phyloP scores from a whole-genome alignment of 768 basidiomycete genomes.

The Fomitopsis pulvina region DNA sequence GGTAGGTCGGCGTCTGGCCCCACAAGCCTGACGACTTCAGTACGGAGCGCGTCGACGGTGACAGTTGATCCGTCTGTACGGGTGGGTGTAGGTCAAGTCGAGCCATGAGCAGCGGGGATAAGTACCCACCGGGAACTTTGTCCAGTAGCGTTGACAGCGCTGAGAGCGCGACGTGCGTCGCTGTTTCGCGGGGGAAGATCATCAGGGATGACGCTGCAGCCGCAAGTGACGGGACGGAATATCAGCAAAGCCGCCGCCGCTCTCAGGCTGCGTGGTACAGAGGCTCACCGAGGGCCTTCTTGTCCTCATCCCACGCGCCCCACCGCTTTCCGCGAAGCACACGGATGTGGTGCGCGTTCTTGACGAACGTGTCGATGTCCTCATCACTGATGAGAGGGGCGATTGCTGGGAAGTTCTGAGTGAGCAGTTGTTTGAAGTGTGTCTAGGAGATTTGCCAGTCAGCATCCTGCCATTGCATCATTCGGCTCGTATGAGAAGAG shows the following conservation, averaged over 20 bases:
- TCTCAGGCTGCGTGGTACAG: too few species aligned
- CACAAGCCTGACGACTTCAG: constrained; percentile 43
- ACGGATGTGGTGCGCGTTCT: constrained; percentile 71
- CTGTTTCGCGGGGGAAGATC: constrained; percentile 44
- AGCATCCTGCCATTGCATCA: too few species aligned
- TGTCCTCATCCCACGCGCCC: constrained; percentile 48
- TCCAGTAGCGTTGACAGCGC: constrained; percentile 38
- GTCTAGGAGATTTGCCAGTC: constrained; percentile 5
- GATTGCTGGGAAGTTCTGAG: constrained; percentile 33
- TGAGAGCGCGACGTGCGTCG: constrained; percentile 70
- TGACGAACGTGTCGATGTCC: constrained; percentile 66
- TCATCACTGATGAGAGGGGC: constrained; percentile 40
- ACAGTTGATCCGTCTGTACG: constrained; percentile 25
- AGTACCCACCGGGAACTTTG: constrained; percentile 8
- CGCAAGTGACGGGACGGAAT: background rate
- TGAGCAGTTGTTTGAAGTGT: constrained; percentile 34
- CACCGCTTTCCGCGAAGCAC: constrained; percentile 58
- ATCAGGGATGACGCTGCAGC: constrained; percentile 11
- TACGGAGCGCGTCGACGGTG: constrained; percentile 45
- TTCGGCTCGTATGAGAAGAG: background rate
- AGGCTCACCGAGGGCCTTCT: constrained; percentile 40
- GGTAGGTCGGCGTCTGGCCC: constrained; percentile 45
- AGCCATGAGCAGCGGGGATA: background rate
- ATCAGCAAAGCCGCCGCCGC: too few species aligned
- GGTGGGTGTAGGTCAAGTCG: constrained; percentile 10